Evolutionary conservation across 441 rosid genomes (phyloP).

Genomic region (Daphne laureola): DNA sequence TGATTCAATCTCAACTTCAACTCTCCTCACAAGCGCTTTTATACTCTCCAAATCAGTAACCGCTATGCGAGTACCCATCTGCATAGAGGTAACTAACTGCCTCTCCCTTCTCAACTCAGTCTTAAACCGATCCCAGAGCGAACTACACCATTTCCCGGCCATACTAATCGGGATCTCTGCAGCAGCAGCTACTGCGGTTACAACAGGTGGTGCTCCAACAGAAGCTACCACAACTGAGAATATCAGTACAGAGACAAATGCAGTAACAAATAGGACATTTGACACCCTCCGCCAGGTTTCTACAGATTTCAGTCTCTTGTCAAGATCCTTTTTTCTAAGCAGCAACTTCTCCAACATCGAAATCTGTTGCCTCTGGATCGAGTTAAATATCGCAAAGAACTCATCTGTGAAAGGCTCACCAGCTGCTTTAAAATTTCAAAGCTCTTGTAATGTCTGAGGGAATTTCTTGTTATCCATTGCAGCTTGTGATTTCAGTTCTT

Average conservation of each 20-base stretch:
- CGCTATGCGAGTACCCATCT: slow-evolving; percentile 27
- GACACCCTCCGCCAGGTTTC: slow-evolving; percentile 57
- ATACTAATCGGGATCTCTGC: slow-evolving; percentile 46
- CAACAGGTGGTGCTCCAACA: slow-evolving; percentile 48
- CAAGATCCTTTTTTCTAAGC: slow-evolving; percentile 31
- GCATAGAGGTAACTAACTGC: slow-evolving; percentile 31
- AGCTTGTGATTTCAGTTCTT: slow-evolving; percentile 26
- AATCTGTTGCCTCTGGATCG: slow-evolving; percentile 38
- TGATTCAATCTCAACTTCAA: slow-evolving; percentile 39
- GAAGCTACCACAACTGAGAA: slow-evolving; percentile 70
- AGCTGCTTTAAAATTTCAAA: slow-evolving; percentile 36
- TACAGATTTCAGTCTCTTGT: slow-evolving; percentile 39
- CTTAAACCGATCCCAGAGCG: slow-evolving; percentile 47
- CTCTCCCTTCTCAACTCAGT: slow-evolving; percentile 35
- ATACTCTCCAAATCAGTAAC: slow-evolving; percentile 48
- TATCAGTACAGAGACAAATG: slow-evolving; percentile 47
- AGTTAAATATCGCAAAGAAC: slow-evolving; percentile 37
- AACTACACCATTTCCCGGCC: slow-evolving; percentile 57
- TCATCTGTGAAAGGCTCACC: slow-evolving; percentile 53
- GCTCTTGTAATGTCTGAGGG: slow-evolving; percentile 44
- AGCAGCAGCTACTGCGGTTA: slow-evolving; percentile 50
- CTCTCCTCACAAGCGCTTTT: slow-evolving; percentile 31
- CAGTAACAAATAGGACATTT: slow-evolving; percentile 43
- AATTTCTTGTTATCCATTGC: slow-evolving; percentile 30
- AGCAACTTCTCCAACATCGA: slow-evolving; percentile 38